A percentile compares a stretch with the other conserved stretches of the same genome.
phyloP scores from a whole-genome alignment of 2,329 filamentous ascomycete genomes.

The Cytospora paraplurivora region DNA sequence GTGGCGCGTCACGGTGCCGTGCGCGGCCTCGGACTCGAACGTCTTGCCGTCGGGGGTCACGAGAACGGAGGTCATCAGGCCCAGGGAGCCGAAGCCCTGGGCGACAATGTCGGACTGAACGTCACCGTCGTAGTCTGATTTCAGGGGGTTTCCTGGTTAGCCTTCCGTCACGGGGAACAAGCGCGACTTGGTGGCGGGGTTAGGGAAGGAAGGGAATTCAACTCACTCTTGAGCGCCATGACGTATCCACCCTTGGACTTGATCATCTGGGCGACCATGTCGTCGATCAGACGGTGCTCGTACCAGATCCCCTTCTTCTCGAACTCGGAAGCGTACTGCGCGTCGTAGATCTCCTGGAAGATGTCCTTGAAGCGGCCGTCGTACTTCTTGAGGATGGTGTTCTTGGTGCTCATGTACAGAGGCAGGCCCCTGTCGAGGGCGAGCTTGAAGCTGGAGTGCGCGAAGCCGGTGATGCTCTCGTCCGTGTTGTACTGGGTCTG shows the following conservation, averaged over 20 bases:
- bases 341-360: conserved; percentile 95
- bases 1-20: conserved; percentile 97
- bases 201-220: conserved; percentile 4
- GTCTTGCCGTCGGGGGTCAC: conserved; percentile 96
- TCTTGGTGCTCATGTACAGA: conserved; percentile 99
- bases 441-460: conserved; percentile 95
- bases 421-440: conserved; percentile 84
- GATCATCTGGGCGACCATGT: conserved; percentile 99
- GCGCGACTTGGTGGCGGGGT: background rate
- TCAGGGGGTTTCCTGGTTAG: conserved; percentile 23
- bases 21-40: conserved; percentile 95
- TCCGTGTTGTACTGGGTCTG: conserved; percentile 99
- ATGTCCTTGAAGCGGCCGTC: conserved; percentile 99
- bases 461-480: conserved; percentile 92
- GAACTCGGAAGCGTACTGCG: conserved; percentile 82
- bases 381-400: conserved; percentile 99
- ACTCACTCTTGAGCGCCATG: conserved; percentile 95
- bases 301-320: conserved; percentile 96
- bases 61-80: conserved; percentile 97
- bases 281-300: conserved; percentile 97
- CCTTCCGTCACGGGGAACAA: conserved; percentile 11
- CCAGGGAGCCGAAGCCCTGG: conserved; percentile 96
- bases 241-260: conserved; percentile 96
- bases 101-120: conserved; percentile 98
- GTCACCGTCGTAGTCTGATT: conserved; percentile 92